phyloP scores from a whole-genome alignment of 768 basidiomycete genomes.

The Hypholoma fasciculare region DNA sequence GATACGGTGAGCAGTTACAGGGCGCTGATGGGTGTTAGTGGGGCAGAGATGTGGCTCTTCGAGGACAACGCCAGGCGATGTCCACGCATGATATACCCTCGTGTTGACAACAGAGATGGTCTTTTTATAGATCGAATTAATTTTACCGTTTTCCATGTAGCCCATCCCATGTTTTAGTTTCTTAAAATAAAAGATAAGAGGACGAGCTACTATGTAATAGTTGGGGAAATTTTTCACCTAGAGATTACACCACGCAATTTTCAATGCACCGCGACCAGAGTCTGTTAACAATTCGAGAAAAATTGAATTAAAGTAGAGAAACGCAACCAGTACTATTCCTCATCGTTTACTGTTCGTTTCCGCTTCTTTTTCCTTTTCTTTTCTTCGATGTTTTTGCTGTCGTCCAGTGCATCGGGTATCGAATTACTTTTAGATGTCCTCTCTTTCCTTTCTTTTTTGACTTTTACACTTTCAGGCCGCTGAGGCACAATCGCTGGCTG shows the following conservation, averaged over 20 bases:
- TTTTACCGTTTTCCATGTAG: background rate
- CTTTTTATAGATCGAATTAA: background rate
- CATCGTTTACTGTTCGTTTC: background rate
- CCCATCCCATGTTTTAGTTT: too few species aligned
- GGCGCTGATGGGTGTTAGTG: background rate
- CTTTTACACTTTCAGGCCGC: constrained; percentile 3
- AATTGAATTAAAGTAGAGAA: background rate
- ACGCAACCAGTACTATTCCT: background rate
- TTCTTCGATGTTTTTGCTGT: background rate
- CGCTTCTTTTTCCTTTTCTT: constrained; percentile 10
- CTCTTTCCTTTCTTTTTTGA: background rate
- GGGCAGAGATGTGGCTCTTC: background rate
- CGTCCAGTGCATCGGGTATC: background rate
- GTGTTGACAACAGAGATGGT: background rate
- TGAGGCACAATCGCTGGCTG: background rate
- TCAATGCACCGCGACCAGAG: too few species aligned
- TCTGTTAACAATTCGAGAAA: background rate
- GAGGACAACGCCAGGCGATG: background rate
- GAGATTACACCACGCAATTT: too few species aligned
- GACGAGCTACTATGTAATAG: too few species aligned
- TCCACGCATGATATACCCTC: constrained; percentile 3
- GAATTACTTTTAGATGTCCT: background rate
- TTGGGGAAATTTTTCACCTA: too few species aligned
- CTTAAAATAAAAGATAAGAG: too few species aligned
- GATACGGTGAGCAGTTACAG: background rate